Base-by-base conservation (phyloP, 306 rosid species). In the Cotoneaster glaucophyllus region DNA sequence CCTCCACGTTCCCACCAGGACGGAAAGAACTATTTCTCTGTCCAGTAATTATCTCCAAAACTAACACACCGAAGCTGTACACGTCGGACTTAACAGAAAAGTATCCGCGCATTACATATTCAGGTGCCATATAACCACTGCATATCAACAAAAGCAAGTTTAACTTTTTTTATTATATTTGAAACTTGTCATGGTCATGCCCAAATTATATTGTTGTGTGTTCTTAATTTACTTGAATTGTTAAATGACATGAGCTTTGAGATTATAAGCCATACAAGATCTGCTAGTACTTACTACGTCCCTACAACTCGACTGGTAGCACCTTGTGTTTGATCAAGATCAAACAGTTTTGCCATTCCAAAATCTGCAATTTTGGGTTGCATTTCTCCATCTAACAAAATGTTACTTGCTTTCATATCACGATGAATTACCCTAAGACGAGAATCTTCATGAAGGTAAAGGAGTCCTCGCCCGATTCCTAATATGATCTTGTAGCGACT, bases 361-460 rank as follows among this genome's bases (percentile, higher is more conserved):
- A 67, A 67, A 67, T 67, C 53, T 67, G 71, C 52, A 67, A 67
- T 67, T 67, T 67, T 66, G 15, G 70, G 52, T 10, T 67, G 37
- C 18, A 67, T 24, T 67, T 41, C 52, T 5, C 12, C 53, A 39
- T 67, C 54, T 41, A 67, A 39, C 21, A 67, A 41, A 67, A 67
- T 22, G 19, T 67, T 67, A 8, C 71, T 13, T 39, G 21, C 53
- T 22, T 67, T 67, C 45, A 39, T 43, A 25, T 67, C 71, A 67
- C 53, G 54, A 67, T n/a, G 53, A 18, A 67, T 41, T 11, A 41
- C 24, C 41, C 54, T 39, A 39, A 39, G 44, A 8, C 44, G 44
- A 39, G 44, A 39, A 39, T 39, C 44, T 39, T 39, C 44, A 8
- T 39, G 44, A 39, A 39, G 44, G 44, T 39, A 39, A 0, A 39